Conservation (phyloP, 768 basidiomycete genomes). For the Terana coerulea region DNA sequence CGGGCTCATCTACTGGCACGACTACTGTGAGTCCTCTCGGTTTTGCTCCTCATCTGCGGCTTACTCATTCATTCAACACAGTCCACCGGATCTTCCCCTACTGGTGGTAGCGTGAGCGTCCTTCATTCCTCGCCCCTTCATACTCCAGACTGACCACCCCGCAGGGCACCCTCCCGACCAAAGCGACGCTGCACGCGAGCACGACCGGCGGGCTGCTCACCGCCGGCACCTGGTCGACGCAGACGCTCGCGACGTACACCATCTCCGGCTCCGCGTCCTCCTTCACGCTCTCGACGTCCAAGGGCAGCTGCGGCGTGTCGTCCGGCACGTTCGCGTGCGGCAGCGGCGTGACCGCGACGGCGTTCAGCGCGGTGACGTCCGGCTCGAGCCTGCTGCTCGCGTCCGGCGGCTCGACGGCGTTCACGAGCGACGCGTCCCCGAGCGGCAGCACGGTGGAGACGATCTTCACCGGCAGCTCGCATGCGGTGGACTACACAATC, state of each 20-base stretch:
- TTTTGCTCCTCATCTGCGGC: too few species aligned
- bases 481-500: slow-evolving; percentile 24
- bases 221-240: slow-evolving; percentile 56
- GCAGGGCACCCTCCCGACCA: slow-evolving; percentile 35
- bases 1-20: slow-evolving; percentile 11
- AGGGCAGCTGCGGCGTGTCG: slow-evolving; percentile 53
- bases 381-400: slow-evolving; percentile 46
- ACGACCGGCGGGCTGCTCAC: slow-evolving; percentile 50
- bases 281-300: slow-evolving; percentile 57
- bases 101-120: slow-evolving; percentile 4
- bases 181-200: slow-evolving; percentile 42
- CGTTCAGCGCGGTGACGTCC: slow-evolving; percentile 49
- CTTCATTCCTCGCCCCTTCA: background rate
- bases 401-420: slow-evolving; percentile 45
- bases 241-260: slow-evolving; percentile 55
- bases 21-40: background rate
- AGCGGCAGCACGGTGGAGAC: slow-evolving; percentile 41
- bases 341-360: slow-evolving; percentile 40
- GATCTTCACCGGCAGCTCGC: slow-evolving; percentile 29
- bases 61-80: too few species aligned
- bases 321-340: slow-evolving; percentile 46
- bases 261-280: slow-evolving; percentile 42
- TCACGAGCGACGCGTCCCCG: slow-evolving; percentile 47
- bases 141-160: background rate
- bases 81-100: slow-evolving; percentile 13